Base-by-base conservation (phyloP, 1,284 basidiomycete species). In the Marasmius tenuissimus region DNA sequence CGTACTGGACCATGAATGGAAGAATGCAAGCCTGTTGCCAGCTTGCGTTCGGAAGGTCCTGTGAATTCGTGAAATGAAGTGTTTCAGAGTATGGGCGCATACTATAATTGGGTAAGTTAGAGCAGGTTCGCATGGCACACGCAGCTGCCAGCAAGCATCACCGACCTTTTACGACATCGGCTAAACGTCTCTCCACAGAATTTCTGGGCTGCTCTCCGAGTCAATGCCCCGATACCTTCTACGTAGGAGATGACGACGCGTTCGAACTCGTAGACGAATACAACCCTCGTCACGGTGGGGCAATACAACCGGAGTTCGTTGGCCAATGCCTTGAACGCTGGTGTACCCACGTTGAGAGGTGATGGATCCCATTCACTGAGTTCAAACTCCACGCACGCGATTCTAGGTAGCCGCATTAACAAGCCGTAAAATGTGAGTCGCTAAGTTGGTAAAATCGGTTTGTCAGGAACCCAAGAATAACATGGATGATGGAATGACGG, bases 211-310 rank as follows among this genome's bases (percentile, higher is more conserved):
- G 33, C 72, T 72, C 35, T 84, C 81, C 22, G 67, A 63, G 51
- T 85, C 80, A 57, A 81, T 66, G 35, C 70, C 63, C 77, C 83
- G 18, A 76, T 60, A 11, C 81, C 82, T 60, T 77, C 72, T 18
- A 78, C 72, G 27, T 74, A 74, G 34, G 74, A 73, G 51, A 88
- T 72, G 37, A 84, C 78, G 18, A 78, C 82, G 63, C 86, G 77
- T 63, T 87, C 85, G 67, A 85, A 85, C 27, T 88, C 81, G 59
- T 81, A 77, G 49, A 88, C 84, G 66, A 87, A 88, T 22, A 88
- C 74, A 7, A 87, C 77, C 33, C 76, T 77, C 10, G 66, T 66
- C 27, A 88, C 72, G 2, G 77, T 76, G 3, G 82, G 80, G 63
- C 80, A 83, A 66, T 88, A 89, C 12, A 89, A 70, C 35, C 82